Conservation (phyloP, 805 yeast species). For the Candida qinlingensis region DNA sequence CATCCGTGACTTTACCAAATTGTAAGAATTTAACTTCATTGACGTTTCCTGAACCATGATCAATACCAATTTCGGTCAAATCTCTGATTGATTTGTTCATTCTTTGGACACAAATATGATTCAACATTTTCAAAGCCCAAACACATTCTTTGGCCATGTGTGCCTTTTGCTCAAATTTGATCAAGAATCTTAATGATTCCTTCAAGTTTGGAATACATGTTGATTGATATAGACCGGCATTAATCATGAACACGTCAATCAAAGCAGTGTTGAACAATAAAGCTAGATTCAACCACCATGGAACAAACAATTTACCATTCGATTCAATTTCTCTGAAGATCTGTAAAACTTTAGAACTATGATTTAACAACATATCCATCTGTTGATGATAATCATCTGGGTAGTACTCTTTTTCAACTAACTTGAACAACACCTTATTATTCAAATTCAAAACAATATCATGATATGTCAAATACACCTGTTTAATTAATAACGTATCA, state of each 20-base stretch:
- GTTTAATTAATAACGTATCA: slow-evolving; percentile 16
- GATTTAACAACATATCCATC: slow-evolving; percentile 25
- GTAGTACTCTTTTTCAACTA: slow-evolving; percentile 12
- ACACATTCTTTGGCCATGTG: slow-evolving; percentile 53
- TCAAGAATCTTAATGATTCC: slow-evolving; percentile 19
- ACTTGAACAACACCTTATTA: slow-evolving; percentile 14
- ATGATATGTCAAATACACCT: slow-evolving; percentile 19
- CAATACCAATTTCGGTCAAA: slow-evolving; percentile 40
- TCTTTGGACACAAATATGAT: slow-evolving; percentile 43
- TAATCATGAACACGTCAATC: slow-evolving; percentile 35
- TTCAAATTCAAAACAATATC: slow-evolving; percentile 16
- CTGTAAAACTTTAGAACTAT: slow-evolving; percentile 29
- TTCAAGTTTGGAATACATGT: slow-evolving; percentile 11
- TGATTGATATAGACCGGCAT: slow-evolving; percentile 32
- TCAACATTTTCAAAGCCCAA: slow-evolving; percentile 57
- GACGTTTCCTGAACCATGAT: slow-evolving; percentile 48
- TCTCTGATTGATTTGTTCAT: slow-evolving; percentile 35
- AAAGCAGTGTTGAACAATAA: slow-evolving; percentile 41
- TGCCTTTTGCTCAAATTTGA: slow-evolving; percentile 24
- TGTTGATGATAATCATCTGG: slow-evolving; percentile 19
- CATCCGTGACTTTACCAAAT: slow-evolving; percentile 34
- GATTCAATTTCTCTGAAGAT: slow-evolving; percentile 28
- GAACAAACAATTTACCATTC: slow-evolving; percentile 30
- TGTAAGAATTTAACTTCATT: slow-evolving; percentile 44
- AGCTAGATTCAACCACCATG: slow-evolving; percentile 49